phyloP scores from a whole-genome alignment of 2,329 filamentous ascomycete species.

The Ophiognomonia clavigignenti-juglandacearum region DNA sequence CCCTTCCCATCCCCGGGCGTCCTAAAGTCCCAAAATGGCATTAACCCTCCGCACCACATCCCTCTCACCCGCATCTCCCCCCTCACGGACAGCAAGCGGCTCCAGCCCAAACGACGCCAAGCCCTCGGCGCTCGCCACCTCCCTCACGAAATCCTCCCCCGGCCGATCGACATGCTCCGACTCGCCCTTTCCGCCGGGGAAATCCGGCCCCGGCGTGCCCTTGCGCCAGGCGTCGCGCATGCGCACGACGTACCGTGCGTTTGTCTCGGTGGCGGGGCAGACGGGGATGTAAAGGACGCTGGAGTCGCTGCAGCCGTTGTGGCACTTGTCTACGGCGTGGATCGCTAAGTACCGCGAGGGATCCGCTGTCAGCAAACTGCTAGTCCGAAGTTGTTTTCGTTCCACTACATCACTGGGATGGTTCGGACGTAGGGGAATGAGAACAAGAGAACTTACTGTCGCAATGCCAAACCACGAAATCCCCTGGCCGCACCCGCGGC shows the following conservation, averaged over 20 bases:
- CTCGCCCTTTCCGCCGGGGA: conserved; percentile 68
- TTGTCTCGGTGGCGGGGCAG: conserved; percentile 72
- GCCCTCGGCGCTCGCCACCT: conserved; percentile 1
- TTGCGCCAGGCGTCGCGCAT: conserved; percentile 68
- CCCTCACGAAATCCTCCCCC: conserved; percentile 5
- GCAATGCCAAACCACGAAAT: conserved; percentile 82
- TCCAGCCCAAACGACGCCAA: conserved; percentile 10
- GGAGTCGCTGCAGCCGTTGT: conserved; percentile 67
- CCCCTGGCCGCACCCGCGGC: conserved; percentile 64
- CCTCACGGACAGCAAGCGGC: not conserved
- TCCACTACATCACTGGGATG: not conserved
- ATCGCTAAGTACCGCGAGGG: conserved; percentile 47
- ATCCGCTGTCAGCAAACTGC: no score
- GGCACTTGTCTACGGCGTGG: conserved; percentile 78
- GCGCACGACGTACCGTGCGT: conserved; percentile 63
- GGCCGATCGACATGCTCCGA: conserved; percentile 44
- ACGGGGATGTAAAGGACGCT: conserved; percentile 88
- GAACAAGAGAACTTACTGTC: conserved; percentile 34
- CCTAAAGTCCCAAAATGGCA: conserved; percentile 5
- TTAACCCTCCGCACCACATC: conserved; percentile 12
- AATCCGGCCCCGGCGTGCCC: conserved; percentile 66
- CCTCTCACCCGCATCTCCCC: conserved; percentile 5
- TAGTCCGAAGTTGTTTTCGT: not conserved
- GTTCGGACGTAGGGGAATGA: not conserved
- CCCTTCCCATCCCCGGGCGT: no score